These are phyloP conservation scores for Tetrapyrgos nigripes DNA, from an alignment of 1,284 basidiomycete species.

Conservation along the genomic window DNA sequence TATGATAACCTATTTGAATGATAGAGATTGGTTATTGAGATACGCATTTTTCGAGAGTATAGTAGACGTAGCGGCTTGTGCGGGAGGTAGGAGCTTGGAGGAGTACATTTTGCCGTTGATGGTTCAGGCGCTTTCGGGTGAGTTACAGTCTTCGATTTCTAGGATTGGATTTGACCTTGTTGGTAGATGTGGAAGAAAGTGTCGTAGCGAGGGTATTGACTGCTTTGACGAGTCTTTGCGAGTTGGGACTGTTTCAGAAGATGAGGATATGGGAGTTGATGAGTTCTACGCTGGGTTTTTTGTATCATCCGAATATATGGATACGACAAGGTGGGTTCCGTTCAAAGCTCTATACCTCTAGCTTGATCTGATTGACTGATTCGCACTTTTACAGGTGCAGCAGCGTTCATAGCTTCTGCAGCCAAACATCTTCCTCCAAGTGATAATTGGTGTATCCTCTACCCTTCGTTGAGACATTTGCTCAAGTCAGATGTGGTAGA, in stretches of 20 bases:
- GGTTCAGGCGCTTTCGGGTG: constrained; percentile 91
- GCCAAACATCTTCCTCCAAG: constrained; percentile 80
- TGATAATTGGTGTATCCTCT: constrained; percentile 97
- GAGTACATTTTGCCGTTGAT: constrained; percentile 94
- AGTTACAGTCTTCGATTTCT: constrained; percentile 23
- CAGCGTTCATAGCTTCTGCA: constrained; percentile 86
- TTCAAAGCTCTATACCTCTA: neutral
- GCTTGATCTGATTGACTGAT: neutral
- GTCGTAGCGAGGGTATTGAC: constrained; percentile 90
- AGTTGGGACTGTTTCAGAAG: constrained; percentile 88
- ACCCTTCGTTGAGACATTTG: constrained; percentile 88
- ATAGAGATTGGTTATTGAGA: constrained; percentile 91
- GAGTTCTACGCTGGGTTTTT: constrained; percentile 84
- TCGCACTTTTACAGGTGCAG: constrained; percentile 62
- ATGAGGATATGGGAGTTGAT: constrained; percentile 96
- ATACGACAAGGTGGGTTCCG: constrained; percentile 80
- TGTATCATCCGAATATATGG: constrained; percentile 98
- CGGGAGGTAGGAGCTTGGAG: constrained; percentile 85
- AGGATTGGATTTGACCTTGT: neutral
- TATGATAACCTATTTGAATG: constrained; percentile 99
- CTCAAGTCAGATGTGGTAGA: constrained; percentile 85
- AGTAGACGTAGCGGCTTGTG: constrained; percentile 92
- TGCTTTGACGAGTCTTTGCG: constrained; percentile 85
- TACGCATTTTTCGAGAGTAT: constrained; percentile 96
- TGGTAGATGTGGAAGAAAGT: constrained; percentile 89